Percentiles rank a stretch among this genome's conserved stretches.
These are phyloP conservation scores for Ophiostoma himal-ulmi DNA, from an alignment of 2,329 filamentous ascomycete species.

Conservation along the genomic window DNA sequence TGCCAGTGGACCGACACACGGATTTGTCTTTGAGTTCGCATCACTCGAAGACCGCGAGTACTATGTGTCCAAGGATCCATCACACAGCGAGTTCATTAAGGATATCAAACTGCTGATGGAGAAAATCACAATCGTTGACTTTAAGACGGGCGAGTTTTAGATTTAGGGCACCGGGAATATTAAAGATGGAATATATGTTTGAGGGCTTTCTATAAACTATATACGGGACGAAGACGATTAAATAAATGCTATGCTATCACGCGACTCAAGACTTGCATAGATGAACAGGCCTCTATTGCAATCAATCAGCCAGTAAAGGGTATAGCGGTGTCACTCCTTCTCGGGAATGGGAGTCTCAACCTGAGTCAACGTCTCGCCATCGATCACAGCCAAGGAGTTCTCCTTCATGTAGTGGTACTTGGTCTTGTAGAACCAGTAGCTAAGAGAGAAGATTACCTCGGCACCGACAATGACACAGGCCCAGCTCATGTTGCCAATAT, in stretches of 20 bases:
- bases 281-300: background rate
- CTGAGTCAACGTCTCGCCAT: background rate
- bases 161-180: background rate
- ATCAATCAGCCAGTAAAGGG: background rate
- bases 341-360: background rate
- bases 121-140: conserved; percentile 56
- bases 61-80: conserved; percentile 60
- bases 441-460: conserved; percentile 1
- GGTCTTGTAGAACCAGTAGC: background rate
- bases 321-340: background rate
- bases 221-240: background rate
- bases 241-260: background rate
- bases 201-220: background rate
- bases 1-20: conserved; percentile 59
- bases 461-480: conserved; percentile 7
- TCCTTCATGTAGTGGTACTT: conserved; percentile 6
- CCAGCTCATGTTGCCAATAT: conserved; percentile 10
- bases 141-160: conserved; percentile 43
- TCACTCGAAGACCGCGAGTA: conserved; percentile 60
- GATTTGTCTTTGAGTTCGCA: conserved; percentile 62
- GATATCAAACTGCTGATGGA: conserved; percentile 43
- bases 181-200: background rate
- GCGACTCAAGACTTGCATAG: background rate
- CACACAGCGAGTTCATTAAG: conserved; percentile 55
- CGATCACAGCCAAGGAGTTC: background rate